A percentile compares a stretch with the other conserved stretches of the same genome.
Conservation (phyloP, 140 eudicot genomes). For the Flaveria floridana region DNA sequence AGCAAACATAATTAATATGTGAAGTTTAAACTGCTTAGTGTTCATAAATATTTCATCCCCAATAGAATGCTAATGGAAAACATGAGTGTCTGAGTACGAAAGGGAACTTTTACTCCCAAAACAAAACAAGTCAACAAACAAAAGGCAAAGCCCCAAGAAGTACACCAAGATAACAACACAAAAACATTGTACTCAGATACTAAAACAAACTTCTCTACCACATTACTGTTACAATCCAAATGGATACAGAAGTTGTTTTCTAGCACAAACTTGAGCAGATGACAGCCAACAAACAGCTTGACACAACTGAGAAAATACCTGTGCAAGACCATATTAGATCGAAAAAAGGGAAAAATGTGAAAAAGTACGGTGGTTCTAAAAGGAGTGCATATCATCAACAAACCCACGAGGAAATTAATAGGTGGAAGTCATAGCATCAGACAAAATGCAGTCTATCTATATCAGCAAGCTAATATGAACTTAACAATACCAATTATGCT, state of each 20-base stretch:
- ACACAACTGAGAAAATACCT: not conserved
- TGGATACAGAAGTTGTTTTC: not conserved
- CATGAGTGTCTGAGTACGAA: not conserved
- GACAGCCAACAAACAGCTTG: slow-evolving; percentile 9
- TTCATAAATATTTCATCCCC: slow-evolving; percentile 13
- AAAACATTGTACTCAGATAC: slow-evolving; percentile 10
- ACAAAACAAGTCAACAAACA: not conserved
- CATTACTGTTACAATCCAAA: not conserved
- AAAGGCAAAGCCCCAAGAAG: not conserved
- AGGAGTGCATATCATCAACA: not conserved
- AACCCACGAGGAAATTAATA: not conserved
- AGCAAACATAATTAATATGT: not conserved
- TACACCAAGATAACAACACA: not conserved
- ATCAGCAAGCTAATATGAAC: slow-evolving; percentile 16
- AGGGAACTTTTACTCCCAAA: not conserved
- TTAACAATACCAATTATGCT: not conserved
- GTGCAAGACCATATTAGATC: slow-evolving; percentile 7
- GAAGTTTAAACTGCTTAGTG: not conserved
- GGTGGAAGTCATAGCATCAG: not conserved
- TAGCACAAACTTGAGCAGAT: slow-evolving; percentile 23
- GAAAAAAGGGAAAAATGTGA: not conserved
- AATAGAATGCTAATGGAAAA: not conserved
- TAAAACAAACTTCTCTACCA: slow-evolving; percentile 8
- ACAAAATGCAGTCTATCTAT: slow-evolving; percentile 18
- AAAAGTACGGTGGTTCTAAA: not conserved